Base-by-base conservation (phyloP, 1,139 yeast species). In the Magnusiomyces ingens region DNA sequence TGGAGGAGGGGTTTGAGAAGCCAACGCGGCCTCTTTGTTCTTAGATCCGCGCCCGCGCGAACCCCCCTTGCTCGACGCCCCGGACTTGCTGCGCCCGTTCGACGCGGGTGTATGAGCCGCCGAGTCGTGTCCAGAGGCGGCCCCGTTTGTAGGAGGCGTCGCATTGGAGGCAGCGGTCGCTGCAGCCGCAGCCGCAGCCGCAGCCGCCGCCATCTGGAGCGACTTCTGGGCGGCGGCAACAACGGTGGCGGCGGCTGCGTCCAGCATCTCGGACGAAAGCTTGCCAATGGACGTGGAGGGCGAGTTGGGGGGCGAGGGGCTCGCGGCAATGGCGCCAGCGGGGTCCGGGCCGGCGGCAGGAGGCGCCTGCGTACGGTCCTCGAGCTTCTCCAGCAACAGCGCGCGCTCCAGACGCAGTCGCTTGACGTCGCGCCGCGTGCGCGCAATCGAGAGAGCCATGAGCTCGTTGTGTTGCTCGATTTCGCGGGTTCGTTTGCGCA, bases 401-500 rank as follows among this genome's bases (percentile, higher is more conserved):
- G 91, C 80, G 63, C 94, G 85, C 66, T 93, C 98, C 45, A 90
- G 75, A 56, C 96, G 79, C 52, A 88, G 73, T 59, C 98, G 75
- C 60, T 91, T 82, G 37, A 91, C 82, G 5, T 91, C 80, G 21
- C 82, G 77, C 61, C 86, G 82, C 8, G 95, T 84, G 62, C 97
- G 79, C 17, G 85, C 79, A 41, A 93, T 80, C 1, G 95, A 90
- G 42, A 90, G 72, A 0, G 91, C 79, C 52, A 90, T 81, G 8
- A 82, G 72, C 64, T 89, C 95, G 67, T 93, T 94, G 65, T 82
- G 82, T 52, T 80, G 84, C 64, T 91, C 95, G 43, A 91, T 77
- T 60, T 85, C 90, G 13, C 75, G 73, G 48, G 93, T 83, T 62
- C 94, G 77, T 59, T 78, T 77, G 65, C 85, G 82, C 62, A 91